These are phyloP conservation scores for Xylariaceae sp. DNA, from an alignment of 2,329 filamentous ascomycete genomes.

Conservation along the genomic window DNA sequence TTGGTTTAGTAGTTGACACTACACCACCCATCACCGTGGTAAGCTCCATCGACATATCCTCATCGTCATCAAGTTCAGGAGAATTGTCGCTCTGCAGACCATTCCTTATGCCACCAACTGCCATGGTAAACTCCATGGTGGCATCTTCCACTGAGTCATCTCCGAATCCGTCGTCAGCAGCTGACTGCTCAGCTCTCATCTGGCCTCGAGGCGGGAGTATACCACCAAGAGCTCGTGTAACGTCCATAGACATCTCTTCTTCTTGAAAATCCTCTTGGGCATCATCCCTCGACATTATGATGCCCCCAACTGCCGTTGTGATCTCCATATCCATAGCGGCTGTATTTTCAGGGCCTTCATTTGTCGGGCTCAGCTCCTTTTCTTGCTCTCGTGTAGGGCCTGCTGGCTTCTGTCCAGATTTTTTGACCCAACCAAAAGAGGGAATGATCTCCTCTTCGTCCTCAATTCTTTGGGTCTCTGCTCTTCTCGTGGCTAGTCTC, in stretches of 20 bases:
- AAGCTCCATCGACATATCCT: conserved; percentile 82
- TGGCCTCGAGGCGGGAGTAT: conserved; percentile 66
- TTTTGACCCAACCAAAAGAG: conserved; percentile 77
- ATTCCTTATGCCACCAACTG: conserved; percentile 72
- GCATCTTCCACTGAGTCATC: conserved; percentile 61
- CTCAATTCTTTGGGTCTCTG: conserved; percentile 75
- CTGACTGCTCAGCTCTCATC: conserved; percentile 32
- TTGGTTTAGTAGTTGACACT: conserved; percentile 44
- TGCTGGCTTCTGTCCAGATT: conserved; percentile 48
- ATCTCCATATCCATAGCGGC: conserved; percentile 63
- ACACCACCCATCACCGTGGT: conserved; percentile 69
- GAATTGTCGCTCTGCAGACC: conserved; percentile 40
- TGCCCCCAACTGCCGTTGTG: conserved; percentile 62
- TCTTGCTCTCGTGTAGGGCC: conserved; percentile 51
- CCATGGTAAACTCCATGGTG: conserved; percentile 86
- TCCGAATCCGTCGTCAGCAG: conserved; percentile 41
- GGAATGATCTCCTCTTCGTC: conserved; percentile 75
- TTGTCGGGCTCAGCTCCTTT: conserved; percentile 42
- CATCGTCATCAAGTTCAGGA: conserved; percentile 56
- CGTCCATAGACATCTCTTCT: conserved; percentile 90
- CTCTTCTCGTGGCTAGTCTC: conserved; percentile 74
- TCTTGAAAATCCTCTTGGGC: conserved; percentile 56
- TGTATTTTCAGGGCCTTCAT: conserved; percentile 44
- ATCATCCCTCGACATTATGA: conserved; percentile 47
- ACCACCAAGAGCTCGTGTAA: conserved; percentile 81